Percentiles rank a stretch among this genome's conserved stretches.
Conservation (phyloP, 2,329 filamentous ascomycete genomes). For the Sporothrix luriei region DNA sequence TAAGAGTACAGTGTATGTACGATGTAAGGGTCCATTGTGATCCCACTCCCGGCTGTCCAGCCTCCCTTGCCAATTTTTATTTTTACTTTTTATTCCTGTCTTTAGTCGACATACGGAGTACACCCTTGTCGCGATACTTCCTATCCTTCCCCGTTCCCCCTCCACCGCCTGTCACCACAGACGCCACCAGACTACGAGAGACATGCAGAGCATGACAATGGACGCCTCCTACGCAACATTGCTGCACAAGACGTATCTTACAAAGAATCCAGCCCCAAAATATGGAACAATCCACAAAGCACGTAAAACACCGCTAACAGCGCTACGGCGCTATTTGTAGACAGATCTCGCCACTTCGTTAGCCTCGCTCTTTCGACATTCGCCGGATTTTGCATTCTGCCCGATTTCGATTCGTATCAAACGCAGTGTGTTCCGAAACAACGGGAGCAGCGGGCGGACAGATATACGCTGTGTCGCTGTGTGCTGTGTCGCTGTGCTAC, state of each 20-base stretch:
- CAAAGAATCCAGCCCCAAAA: not conserved
- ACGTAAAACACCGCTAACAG: slow-evolving; percentile 3
- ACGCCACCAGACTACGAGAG: slow-evolving; percentile 3
- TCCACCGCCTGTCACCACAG: slow-evolving; percentile 10
- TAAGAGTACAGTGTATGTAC: no score
- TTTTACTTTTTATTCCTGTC: not conserved
- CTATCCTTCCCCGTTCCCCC: not conserved
- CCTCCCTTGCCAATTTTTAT: no score
- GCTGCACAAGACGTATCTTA: not conserved
- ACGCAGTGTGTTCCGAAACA: slow-evolving; percentile 11
- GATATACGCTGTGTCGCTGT: not conserved
- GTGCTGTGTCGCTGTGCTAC: slow-evolving; percentile 7
- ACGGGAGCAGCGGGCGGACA: slow-evolving; percentile 14
- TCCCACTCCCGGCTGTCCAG: not conserved
- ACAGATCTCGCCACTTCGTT: not conserved
- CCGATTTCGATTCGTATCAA: not conserved
- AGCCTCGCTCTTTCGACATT: not conserved
- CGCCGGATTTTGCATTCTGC: not conserved
- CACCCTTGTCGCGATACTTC: slow-evolving; percentile 17
- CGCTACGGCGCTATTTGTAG: not conserved
- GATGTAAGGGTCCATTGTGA: slow-evolving; percentile 19
- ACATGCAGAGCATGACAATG: slow-evolving; percentile 3
- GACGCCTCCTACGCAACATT: not conserved
- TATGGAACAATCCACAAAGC: not conserved
- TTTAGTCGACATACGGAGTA: not conserved